Evolutionary conservation across 768 basidiomycete species (phyloP).

Genomic region (Leccinum longicurvipes): DNA sequence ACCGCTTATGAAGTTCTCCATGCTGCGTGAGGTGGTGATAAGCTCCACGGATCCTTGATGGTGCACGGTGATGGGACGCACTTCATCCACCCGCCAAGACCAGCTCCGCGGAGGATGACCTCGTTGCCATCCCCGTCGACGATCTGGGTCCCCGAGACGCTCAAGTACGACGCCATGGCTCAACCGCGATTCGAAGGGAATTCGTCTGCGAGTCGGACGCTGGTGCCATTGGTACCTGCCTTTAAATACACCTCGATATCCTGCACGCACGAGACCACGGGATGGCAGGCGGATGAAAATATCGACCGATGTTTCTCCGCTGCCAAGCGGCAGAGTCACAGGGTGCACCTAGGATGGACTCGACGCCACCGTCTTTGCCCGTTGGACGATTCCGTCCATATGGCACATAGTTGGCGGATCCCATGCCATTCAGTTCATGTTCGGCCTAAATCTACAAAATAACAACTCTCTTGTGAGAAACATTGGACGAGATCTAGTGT

Average conservation of each 20-base stretch:
- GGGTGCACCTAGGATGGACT: background rate
- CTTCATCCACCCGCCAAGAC: conserved; percentile 88
- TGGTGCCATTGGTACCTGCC: background rate
- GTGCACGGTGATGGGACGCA: conserved; percentile 37
- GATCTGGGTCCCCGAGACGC: conserved; percentile 56
- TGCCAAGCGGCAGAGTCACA: conserved; percentile 1
- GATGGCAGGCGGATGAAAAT: background rate
- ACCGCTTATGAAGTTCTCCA: conserved; percentile 78
- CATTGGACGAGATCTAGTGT: conserved; percentile 14
- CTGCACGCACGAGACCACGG: background rate
- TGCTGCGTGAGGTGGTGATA: conserved; percentile 36
- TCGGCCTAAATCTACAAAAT: conserved; percentile 22
- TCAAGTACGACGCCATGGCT: conserved; percentile 42
- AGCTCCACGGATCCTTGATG: conserved; percentile 2
- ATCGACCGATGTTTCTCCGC: conserved; percentile 19
- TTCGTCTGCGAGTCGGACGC: background rate
- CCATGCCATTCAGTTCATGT: conserved; percentile 3
- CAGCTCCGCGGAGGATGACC: conserved; percentile 65
- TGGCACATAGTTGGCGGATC: background rate
- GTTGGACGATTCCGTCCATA: background rate
- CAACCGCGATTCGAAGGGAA: background rate
- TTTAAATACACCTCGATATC: conserved; percentile 2
- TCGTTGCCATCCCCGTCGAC: conserved; percentile 55
- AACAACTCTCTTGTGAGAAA: conserved; percentile 6
- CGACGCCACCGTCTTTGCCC: background rate